Conservation (phyloP, 192 early-diverging fungal species). For the Coemansia aciculifera region DNA sequence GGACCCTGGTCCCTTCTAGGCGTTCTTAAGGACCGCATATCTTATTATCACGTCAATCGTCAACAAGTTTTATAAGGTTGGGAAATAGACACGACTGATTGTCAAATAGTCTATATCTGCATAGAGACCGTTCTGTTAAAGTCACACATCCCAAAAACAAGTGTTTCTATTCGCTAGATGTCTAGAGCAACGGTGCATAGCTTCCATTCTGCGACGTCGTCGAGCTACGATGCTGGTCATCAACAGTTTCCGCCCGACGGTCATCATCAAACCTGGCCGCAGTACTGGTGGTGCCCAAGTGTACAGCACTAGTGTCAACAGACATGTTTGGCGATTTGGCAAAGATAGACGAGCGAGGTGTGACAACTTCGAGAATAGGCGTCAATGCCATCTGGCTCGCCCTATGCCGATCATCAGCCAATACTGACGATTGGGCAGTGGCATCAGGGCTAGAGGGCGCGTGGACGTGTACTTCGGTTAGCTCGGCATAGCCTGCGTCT, state of each 20-base stretch:
- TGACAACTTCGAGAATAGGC: constrained; percentile 13
- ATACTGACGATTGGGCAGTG: background rate
- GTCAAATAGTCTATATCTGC: background rate
- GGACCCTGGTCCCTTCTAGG: background rate
- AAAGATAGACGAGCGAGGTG: constrained; percentile 12
- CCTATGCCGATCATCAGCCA: background rate
- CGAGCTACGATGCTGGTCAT: background rate
- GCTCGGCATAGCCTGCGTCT: background rate
- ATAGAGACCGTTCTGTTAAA: background rate
- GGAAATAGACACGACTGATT: background rate
- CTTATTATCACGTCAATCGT: background rate
- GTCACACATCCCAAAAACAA: background rate
- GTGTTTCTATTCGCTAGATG: background rate
- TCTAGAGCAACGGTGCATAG: background rate
- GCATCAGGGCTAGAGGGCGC: background rate
- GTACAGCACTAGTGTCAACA: background rate
- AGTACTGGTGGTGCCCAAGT: background rate
- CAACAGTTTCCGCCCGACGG: background rate
- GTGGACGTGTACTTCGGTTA: constrained; percentile 5
- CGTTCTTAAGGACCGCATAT: background rate
- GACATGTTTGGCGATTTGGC: background rate
- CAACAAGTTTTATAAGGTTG: background rate
- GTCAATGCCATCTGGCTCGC: constrained; percentile 9
- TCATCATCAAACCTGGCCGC: background rate
- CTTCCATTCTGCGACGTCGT: background rate